Evolutionary conservation across 768 basidiomycete species (phyloP), one percentile per base, ranked within the genome.

Genomic region (Tricholoma sp.): DNA sequence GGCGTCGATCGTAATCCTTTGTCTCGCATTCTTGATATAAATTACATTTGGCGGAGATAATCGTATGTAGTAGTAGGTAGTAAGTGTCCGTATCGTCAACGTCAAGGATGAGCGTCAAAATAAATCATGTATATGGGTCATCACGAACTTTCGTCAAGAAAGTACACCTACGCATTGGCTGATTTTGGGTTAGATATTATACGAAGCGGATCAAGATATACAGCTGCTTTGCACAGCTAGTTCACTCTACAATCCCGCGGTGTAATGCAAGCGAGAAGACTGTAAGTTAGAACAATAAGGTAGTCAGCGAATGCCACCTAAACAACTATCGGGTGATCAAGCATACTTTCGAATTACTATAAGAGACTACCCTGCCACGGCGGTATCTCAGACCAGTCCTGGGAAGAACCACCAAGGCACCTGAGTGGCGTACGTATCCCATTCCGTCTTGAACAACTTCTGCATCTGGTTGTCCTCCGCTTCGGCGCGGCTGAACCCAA

Each of bases 401-500:
- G 80, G 80, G 54, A 77, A 59, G 55, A 81, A 78, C 79, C 78
- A 78, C 66, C 66, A 75, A 6, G 63, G 73, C 11, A 78, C 79
- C 18, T 63, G 61, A 3, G 65, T 62, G 9, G 77, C 78, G 59
- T 77, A 81, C 6, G 57, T 58, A 12, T 78, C 76, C 80, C 80
- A 81, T 57, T 79, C 73, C 10, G 65, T 45, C 28, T 71, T 69
- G 52, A 80, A 81, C 20, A 72, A 10, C 53, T 76, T 74, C 59
- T 66, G 70, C 64, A 81, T 73, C 56, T 79, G 72, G 44, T 64
- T 67, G 59, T 81, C 80, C 62, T 81, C 80, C 2, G 78, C 78
- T n/a, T 68, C 59, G 1, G 76, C 79, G 53, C 79, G 70, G 55
- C 74, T 78, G n/a, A 74, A 20, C 2, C 72, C 74, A 3, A 80